phyloP scores from a whole-genome alignment of 768 basidiomycete species.

The Panellus pusillus region DNA sequence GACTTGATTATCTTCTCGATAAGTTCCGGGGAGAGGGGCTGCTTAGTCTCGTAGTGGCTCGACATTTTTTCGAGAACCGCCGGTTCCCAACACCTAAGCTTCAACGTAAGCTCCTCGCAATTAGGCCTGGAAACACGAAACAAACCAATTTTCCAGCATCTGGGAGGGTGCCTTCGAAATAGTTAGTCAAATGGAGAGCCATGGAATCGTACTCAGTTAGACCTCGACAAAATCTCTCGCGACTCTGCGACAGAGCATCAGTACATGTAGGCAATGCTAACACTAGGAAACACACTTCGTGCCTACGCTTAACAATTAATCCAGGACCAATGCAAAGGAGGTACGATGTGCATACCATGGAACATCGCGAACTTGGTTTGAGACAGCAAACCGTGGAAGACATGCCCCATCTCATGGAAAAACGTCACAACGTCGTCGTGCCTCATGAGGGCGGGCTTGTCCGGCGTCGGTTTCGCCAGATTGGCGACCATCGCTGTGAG shows the following conservation, averaged over 20 bases:
- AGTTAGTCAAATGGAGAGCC: not conserved
- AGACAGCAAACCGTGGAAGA: constrained; percentile 68
- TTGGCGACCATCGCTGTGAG: constrained; percentile 88
- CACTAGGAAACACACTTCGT: constrained; percentile 45
- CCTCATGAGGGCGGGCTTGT: constrained; percentile 82
- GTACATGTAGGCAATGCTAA: not conserved
- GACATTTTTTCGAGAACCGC: constrained; percentile 77
- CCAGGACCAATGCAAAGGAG: too few relatives aligned
- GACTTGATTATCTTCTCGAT: constrained; percentile 82
- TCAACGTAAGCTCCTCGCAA: not conserved
- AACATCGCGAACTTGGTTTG: constrained; percentile 71
- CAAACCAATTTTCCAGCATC: constrained; percentile 89
- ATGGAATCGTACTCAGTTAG: not conserved
- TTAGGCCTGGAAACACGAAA: not conserved
- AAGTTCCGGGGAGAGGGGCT: constrained; percentile 67
- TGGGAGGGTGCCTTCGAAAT: constrained; percentile 63
- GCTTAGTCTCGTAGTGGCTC: constrained; percentile 73
- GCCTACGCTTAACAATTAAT: too few relatives aligned
- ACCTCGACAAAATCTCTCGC: constrained; percentile 84
- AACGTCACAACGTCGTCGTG: constrained; percentile 88
- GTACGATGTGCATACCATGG: constrained; percentile 49
- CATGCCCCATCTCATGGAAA: constrained; percentile 89
- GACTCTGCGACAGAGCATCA: constrained; percentile 37
- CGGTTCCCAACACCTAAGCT: constrained; percentile 74
- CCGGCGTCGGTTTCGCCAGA: constrained; percentile 79